These are phyloP conservation scores for Phytomonas sp. DNA, from an alignment of 208 protist species.

Conservation along the genomic window DNA sequence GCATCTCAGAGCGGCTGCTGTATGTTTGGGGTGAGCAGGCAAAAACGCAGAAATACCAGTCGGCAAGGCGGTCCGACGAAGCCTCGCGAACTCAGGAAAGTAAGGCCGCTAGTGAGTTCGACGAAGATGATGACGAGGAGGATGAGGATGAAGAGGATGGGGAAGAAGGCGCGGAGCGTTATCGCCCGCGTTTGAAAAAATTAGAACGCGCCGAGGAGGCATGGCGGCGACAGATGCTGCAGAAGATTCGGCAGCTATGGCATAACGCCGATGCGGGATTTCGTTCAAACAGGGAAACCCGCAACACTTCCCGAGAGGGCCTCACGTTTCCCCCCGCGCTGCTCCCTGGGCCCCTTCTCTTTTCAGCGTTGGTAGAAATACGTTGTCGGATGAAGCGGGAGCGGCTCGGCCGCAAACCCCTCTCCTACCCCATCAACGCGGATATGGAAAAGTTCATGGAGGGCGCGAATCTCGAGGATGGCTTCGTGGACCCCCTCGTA, in stretches of 20 bases:
- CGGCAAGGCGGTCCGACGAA: neutral
- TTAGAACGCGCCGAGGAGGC: constrained; percentile 14
- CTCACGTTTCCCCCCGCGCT: constrained; percentile 11
- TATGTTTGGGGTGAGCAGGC: constrained; percentile 26
- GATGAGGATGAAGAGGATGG: constrained; percentile 15
- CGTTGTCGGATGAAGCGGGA: constrained; percentile 42
- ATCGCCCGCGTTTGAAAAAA: constrained; percentile 15
- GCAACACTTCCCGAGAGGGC: no score
- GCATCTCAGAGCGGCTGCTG: constrained; percentile 30
- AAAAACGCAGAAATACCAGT: neutral
- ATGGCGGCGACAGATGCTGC: neutral
- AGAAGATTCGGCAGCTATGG: no score
- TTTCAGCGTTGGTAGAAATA: constrained; percentile 48
- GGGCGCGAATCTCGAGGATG: constrained; percentile 42
- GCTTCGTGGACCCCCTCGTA: constrained; percentile 13
- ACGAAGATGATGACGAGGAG: constrained; percentile 3
- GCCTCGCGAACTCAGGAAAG: neutral
- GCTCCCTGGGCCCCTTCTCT: constrained; percentile 40
- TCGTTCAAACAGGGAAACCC: no score
- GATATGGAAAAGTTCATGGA: constrained; percentile 25
- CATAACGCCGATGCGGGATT: no score
- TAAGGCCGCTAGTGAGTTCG: neutral
- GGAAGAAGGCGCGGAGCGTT: constrained; percentile 9
- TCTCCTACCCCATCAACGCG: constrained; percentile 34
- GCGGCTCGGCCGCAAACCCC: constrained; percentile 23